Conservation (phyloP, 345 rosid genomes). For the Hibiscus mutabilis region DNA sequence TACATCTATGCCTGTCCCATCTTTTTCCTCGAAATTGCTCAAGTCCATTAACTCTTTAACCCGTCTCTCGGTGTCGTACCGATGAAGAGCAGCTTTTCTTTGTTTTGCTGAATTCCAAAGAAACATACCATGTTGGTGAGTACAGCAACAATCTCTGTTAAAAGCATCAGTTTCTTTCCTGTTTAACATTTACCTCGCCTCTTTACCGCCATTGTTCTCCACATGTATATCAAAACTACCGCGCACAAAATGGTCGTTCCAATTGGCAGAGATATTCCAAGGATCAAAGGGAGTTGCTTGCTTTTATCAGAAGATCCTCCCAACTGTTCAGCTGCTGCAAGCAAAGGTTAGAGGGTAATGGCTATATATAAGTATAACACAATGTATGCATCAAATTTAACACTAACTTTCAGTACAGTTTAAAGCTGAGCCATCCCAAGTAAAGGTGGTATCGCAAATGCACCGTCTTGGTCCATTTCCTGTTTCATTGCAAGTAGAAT, state of each 20-base stretch:
- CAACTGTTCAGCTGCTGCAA: not conserved
- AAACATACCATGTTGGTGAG: not conserved
- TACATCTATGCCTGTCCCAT: conserved; percentile 14
- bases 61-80: conserved; percentile 6
- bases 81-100: not conserved
- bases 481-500: conserved; percentile 7
- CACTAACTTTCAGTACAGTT: conserved; percentile 16
- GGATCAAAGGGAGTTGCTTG: conserved; percentile 5
- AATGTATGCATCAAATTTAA: not conserved
- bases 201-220: conserved; percentile 8
- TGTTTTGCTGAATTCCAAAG: conserved; percentile 1
- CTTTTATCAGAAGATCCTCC: not conserved
- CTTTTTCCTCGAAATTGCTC: conserved; percentile 6
- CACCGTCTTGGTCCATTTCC: conserved; percentile 3
- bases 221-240: conserved; percentile 1
- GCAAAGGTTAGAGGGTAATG: not conserved
- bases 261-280: conserved; percentile 10
- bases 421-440: conserved; percentile 6
- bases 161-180: not conserved
- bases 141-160: not conserved
- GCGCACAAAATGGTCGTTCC: not conserved
- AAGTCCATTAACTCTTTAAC: conserved; percentile 3
- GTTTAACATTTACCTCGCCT: conserved; percentile 17
- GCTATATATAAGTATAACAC: not conserved
- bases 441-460: conserved; percentile 5